A percentile compares a stretch with the other conserved stretches of the same genome.
phyloP scores from a whole-genome alignment of 129 eudicot species.

The Flaveria robusta region DNA sequence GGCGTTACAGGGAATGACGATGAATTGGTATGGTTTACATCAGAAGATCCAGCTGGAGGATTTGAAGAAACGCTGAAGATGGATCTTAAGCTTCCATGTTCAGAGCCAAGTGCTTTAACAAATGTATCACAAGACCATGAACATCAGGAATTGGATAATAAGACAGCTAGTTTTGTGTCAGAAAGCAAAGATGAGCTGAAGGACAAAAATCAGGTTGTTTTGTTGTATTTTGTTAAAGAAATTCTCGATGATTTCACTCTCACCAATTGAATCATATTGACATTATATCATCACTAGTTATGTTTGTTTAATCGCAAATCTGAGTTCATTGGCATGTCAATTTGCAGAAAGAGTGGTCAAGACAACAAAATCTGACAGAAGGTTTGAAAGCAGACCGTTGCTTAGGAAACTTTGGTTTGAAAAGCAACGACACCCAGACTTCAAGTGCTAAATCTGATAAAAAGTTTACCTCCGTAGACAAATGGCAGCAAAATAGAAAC shows the following conservation, averaged over 20 bases:
- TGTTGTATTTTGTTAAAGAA: constrained; percentile 9
- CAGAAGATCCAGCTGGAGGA: constrained; percentile 59
- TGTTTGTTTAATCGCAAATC: constrained; percentile 6
- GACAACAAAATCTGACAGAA: constrained; percentile 44
- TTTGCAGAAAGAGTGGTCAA: constrained; percentile 40
- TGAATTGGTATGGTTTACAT: constrained; percentile 74
- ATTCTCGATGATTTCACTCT: background rate
- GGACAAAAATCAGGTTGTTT: constrained; percentile 44
- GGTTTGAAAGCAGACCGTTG: constrained; percentile 40
- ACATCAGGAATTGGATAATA: constrained; percentile 27
- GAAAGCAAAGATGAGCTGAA: constrained; percentile 34
- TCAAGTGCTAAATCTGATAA: constrained; percentile 34
- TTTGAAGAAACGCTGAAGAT: constrained; percentile 52
- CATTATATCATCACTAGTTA: background rate
- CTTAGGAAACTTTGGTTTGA: constrained; percentile 32
- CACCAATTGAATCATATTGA: constrained; percentile 20
- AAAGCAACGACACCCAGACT: constrained; percentile 24
- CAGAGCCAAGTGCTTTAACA: constrained; percentile 41
- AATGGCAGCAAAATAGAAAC: constrained; percentile 33
- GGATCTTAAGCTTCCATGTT: constrained; percentile 48
- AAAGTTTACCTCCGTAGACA: constrained; percentile 29
- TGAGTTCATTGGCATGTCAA: constrained; percentile 14
- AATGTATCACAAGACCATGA: constrained; percentile 39
- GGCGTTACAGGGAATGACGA: constrained; percentile 58
- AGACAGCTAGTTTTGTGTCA: constrained; percentile 37